phyloP scores from a whole-genome alignment of 345 rosid species.

The Rhodamnia rubescens region DNA sequence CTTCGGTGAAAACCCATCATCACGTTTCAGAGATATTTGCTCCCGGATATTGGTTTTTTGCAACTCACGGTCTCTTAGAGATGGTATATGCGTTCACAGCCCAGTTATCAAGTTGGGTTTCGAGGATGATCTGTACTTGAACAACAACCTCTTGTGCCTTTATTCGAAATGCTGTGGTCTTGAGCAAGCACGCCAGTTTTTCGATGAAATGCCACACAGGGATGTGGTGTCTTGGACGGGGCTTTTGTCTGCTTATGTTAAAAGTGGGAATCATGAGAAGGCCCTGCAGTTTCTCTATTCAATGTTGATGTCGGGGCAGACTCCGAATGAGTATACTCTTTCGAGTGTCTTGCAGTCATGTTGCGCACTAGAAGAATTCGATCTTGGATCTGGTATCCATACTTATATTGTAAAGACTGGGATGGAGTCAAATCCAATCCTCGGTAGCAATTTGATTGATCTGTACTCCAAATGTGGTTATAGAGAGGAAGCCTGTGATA shows the following conservation, averaged over 20 bases:
- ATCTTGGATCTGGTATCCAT: conserved; percentile 37
- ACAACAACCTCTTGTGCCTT: conserved; percentile 48
- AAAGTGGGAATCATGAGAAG: conserved; percentile 20
- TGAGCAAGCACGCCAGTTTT: conserved; percentile 34
- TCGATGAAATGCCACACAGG: conserved; percentile 61
- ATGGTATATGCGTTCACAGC: conserved; percentile 46
- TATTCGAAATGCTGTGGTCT: conserved; percentile 29
- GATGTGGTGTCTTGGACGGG: conserved; percentile 67
- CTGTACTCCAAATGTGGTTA: conserved; percentile 44
- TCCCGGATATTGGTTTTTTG: conserved; percentile 28
- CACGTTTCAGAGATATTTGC: conserved; percentile 29
- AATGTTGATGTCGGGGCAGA: conserved; percentile 29
- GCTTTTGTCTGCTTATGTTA: conserved; percentile 35
- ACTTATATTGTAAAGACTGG: conserved; percentile 39
- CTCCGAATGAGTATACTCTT: conserved; percentile 56
- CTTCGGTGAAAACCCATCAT: conserved; percentile 10
- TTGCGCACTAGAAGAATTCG: conserved; percentile 28
- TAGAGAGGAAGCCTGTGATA: conserved; percentile 25
- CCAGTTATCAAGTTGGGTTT: conserved; percentile 42
- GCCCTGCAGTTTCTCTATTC: conserved; percentile 30
- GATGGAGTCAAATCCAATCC: conserved; percentile 24
- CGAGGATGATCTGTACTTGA: conserved; percentile 27
- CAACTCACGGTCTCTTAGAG: conserved; percentile 30
- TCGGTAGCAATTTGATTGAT: conserved; percentile 39
- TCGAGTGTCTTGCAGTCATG: conserved; percentile 43